These are phyloP conservation scores for Boletus rufocinnamomeus DNA, from an alignment of 768 basidiomycete genomes.

Conservation along the genomic window DNA sequence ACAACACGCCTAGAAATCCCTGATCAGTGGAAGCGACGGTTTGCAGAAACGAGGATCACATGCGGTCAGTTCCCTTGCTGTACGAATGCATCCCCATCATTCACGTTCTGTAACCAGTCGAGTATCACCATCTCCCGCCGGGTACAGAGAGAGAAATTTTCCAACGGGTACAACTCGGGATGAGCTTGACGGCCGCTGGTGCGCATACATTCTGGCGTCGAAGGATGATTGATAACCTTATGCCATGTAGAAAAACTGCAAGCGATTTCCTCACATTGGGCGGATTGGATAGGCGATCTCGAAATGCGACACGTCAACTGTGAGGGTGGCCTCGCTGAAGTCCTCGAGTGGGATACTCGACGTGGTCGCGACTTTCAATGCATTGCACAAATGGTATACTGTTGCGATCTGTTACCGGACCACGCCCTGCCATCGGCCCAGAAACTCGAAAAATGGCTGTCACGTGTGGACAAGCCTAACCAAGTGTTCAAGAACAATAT, in stretches of 20 bases:
- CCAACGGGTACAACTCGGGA: constrained; percentile 80
- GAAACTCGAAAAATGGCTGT: constrained; percentile 55
- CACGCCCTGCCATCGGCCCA: constrained; percentile 51
- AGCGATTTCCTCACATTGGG: constrained; percentile 72
- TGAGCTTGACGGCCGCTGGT: constrained; percentile 75
- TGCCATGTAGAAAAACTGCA: constrained; percentile 66
- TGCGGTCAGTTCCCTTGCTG: constrained; percentile 51
- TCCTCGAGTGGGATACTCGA: constrained; percentile 62
- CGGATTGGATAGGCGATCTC: constrained; percentile 64
- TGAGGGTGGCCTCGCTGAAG: constrained; percentile 57
- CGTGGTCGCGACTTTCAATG: constrained; percentile 80
- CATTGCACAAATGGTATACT: constrained; percentile 68
- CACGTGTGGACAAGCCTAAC: constrained; percentile 39
- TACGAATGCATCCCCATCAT: not conserved
- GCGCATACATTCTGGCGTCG: not conserved
- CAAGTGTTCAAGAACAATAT: constrained; percentile 55
- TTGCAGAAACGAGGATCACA: constrained; percentile 59
- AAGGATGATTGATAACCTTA: not conserved
- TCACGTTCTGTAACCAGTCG: constrained; percentile 46
- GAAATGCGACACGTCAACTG: constrained; percentile 56
- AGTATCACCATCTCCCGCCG: constrained; percentile 59
- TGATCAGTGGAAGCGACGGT: constrained; percentile 48
- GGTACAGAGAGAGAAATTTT: constrained; percentile 76
- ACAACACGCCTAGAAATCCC: constrained; percentile 54
- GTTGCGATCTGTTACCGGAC: constrained; percentile 55